Evolutionary conservation across 768 basidiomycete species (phyloP).

Genomic region (Porphyrellus cyaneotinctus): DNA sequence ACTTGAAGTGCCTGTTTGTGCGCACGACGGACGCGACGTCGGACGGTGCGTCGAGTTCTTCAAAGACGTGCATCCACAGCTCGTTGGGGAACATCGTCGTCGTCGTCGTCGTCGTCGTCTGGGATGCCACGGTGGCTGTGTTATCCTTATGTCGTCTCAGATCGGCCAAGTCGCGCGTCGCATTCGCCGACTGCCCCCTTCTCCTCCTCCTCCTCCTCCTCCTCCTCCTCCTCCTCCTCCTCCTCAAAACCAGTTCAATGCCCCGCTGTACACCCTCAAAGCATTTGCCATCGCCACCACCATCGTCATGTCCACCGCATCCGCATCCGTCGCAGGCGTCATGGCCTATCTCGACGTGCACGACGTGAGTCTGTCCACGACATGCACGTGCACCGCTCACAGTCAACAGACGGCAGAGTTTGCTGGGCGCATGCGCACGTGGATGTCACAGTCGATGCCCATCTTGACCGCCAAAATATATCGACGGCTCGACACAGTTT

Average conservation of each 20-base stretch:
- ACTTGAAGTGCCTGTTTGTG: slow-evolving; percentile 30
- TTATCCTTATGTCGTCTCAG: no score
- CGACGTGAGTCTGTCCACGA: slow-evolving; percentile 36
- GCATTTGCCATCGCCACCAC: slow-evolving; percentile 65
- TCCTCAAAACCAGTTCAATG: slow-evolving; percentile 38
- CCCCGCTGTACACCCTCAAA: slow-evolving; percentile 52
- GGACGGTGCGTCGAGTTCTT: slow-evolving; percentile 26
- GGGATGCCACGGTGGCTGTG: slow-evolving; percentile 6
- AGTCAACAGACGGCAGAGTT: slow-evolving; percentile 52
- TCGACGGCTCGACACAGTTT: slow-evolving; percentile 26
- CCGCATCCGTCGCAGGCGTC: slow-evolving; percentile 44
- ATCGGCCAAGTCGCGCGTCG: no score
- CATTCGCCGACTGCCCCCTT: no score
- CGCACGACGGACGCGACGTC: slow-evolving; percentile 33
- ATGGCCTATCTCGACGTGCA: slow-evolving; percentile 50
- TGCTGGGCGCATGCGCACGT: slow-evolving; percentile 49
- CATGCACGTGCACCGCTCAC: neutral
- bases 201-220: neutral
- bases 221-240: neutral
- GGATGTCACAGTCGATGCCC: slow-evolving; percentile 46
- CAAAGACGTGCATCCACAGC: slow-evolving; percentile 38
- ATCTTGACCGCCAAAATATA: slow-evolving; percentile 50
- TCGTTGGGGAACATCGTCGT: slow-evolving; percentile 32
- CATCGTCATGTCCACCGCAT: slow-evolving; percentile 48
- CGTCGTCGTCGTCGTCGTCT: no score